phyloP scores from a whole-genome alignment of 148 eudicot genomes.

The Talinum fruticosum region DNA sequence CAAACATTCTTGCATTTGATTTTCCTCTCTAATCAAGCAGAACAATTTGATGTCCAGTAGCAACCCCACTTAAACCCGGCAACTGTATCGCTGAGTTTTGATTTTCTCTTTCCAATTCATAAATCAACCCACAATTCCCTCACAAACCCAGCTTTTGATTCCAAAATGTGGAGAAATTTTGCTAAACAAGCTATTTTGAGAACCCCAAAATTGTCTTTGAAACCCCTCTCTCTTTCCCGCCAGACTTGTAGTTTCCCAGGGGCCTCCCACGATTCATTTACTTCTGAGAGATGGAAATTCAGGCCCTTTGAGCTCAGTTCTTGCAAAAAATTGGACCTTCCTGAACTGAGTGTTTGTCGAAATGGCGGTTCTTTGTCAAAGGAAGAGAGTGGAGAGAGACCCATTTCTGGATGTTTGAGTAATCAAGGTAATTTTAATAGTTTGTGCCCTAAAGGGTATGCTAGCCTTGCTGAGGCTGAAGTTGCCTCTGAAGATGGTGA shows the following conservation, averaged over 20 bases:
- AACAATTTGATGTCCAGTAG: constrained; percentile 51
- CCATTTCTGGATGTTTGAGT: constrained; percentile 25
- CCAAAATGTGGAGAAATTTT: constrained; percentile 61
- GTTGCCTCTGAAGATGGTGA: constrained; percentile 41
- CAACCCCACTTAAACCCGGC: constrained; percentile 38
- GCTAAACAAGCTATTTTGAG: constrained; percentile 40
- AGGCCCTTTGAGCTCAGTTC: constrained; percentile 26
- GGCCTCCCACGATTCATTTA: constrained; percentile 30
- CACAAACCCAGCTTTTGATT: constrained; percentile 22
- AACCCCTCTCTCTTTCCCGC: constrained; percentile 28
- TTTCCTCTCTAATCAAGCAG: constrained; percentile 11
- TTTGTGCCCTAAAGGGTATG: constrained; percentile 49
- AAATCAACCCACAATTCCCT: constrained; percentile 19
- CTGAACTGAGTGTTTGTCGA: constrained; percentile 39
- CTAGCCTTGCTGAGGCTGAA: constrained; percentile 68
- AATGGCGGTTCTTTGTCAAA: constrained; percentile 28
- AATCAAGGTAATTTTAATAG: constrained; percentile 30
- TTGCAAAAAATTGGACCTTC: constrained; percentile 26
- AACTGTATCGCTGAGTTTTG: constrained; percentile 16
- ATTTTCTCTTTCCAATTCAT: constrained; percentile 24
- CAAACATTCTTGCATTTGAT: not conserved
- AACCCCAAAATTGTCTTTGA: constrained; percentile 25
- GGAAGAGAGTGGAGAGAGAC: constrained; percentile 34
- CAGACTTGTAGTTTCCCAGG: constrained; percentile 43
- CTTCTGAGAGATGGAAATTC: constrained; percentile 26